These are phyloP conservation scores for Phyllosticta ampelicida DNA, from an alignment of 2,329 filamentous ascomycete species.

Conservation along the genomic window DNA sequence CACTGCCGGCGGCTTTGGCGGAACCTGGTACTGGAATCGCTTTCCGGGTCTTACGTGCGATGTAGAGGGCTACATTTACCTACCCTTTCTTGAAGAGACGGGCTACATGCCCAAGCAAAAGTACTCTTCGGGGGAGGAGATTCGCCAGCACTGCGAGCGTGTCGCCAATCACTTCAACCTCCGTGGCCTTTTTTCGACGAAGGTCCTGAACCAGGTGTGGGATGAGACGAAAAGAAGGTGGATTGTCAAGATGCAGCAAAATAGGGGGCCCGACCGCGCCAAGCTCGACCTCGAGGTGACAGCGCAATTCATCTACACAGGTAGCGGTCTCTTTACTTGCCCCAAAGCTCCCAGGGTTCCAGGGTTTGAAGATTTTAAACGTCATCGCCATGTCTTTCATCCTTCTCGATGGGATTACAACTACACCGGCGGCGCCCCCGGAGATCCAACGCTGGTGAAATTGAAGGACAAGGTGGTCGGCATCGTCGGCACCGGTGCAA, in stretches of 20 bases:
- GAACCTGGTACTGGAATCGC: slow-evolving; percentile 21
- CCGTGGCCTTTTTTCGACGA: slow-evolving; percentile 23
- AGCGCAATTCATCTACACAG: slow-evolving; percentile 16
- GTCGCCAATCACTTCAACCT: slow-evolving; percentile 37
- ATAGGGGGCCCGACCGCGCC: slow-evolving; percentile 30
- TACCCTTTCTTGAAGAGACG: slow-evolving; percentile 33
- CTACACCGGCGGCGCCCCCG: slow-evolving; percentile 26
- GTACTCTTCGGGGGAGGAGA: slow-evolving; percentile 26
- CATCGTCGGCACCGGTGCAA: slow-evolving; percentile 20
- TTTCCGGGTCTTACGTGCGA: slow-evolving; percentile 18
- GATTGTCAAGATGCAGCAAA: slow-evolving; percentile 20
- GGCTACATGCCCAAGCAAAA: slow-evolving; percentile 23
- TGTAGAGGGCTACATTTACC: slow-evolving; percentile 16
- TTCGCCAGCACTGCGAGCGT: slow-evolving; percentile 25
- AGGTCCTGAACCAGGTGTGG: slow-evolving; percentile 45
- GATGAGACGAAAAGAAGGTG: slow-evolving; percentile 30
- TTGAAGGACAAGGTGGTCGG: slow-evolving; percentile 14
- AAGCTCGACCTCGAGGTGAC: slow-evolving; percentile 20
- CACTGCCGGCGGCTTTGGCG: slow-evolving; percentile 15
- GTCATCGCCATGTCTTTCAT: slow-evolving; percentile 23
- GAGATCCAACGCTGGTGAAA: slow-evolving; percentile 15
- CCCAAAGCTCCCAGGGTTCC: slow-evolving; percentile 24
- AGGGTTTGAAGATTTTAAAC: slow-evolving; percentile 23
- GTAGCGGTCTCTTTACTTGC: slow-evolving; percentile 21
- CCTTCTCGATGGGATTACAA: slow-evolving; percentile 10